Conservation (phyloP, 768 basidiomycete species). For the Boletellus ananiceps region DNA sequence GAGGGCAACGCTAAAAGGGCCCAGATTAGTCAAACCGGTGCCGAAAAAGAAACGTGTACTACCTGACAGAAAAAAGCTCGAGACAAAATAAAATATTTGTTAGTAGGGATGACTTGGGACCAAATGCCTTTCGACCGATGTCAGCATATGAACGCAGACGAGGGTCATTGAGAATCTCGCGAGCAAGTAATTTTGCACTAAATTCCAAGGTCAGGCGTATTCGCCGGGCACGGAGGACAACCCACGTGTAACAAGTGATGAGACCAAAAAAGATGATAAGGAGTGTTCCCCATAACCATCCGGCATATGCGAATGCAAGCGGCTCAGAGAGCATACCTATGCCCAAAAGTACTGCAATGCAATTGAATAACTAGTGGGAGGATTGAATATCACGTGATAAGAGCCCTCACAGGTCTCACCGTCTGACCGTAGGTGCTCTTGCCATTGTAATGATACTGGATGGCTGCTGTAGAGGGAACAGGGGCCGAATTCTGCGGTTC, state of each 20-base stretch:
- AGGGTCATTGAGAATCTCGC: constrained; percentile 65
- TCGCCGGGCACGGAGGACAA: constrained; percentile 9
- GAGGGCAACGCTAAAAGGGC: constrained; percentile 64
- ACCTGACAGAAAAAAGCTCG: constrained; percentile 84
- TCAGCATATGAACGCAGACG: constrained; percentile 81
- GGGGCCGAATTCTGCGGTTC: constrained; percentile 3
- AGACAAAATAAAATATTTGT: constrained; percentile 78
- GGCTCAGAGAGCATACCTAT: constrained; percentile 89
- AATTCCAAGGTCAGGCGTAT: constrained; percentile 3
- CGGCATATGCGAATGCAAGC: constrained; percentile 86
- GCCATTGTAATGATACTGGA: constrained; percentile 38
- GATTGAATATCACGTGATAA: not conserved
- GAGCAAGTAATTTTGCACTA: constrained; percentile 85
- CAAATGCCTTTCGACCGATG: constrained; percentile 87
- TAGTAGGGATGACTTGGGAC: constrained; percentile 57
- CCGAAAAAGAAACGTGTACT: not conserved
- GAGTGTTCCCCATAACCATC: constrained; percentile 76
- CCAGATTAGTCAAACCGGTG: not conserved
- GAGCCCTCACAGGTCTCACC: constrained; percentile 33
- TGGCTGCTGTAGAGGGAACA: constrained; percentile 1
- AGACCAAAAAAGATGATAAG: constrained; percentile 74
- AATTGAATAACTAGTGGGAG: constrained; percentile 71
- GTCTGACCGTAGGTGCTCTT: constrained; percentile 73
- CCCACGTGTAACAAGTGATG: constrained; percentile 87
- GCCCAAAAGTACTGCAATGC: constrained; percentile 79